Evolutionary conservation across 768 basidiomycete species (phyloP), one percentile per base, ranked within the genome.

Genomic region (Neoboletus brunneissimus): DNA sequence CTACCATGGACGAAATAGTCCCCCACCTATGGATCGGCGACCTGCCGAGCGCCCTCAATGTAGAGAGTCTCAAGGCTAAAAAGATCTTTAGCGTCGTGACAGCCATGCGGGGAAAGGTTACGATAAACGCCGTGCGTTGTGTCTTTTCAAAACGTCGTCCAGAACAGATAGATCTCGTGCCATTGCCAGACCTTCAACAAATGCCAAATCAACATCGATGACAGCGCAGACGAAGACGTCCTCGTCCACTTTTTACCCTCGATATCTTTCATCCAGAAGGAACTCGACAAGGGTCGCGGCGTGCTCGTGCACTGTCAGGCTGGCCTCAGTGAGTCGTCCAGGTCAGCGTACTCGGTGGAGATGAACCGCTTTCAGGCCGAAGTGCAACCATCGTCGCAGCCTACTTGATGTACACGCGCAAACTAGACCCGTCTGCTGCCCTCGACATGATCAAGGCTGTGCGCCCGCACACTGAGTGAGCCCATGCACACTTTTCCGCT

Each of bases 261-360:
- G 3, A 91, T 94, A 53, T 82, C 86, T 5, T 94, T 94, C 74
- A 94, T 97, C 44, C 80, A 89, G 59, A 79, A 81, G 13, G 89
- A 94, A 62, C 72, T 94, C 3, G 81, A 86, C 68, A 89, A 88
- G 64, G 85, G 81, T 0, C 75, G 86, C 31, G 87, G 88, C 1
- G 87, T 98, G 2, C 75, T 96, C 20, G 89, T 97, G 0, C 94
- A 97, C 71, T 96, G 94, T 67, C 87, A 91, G 55, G 92, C 91
- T 23, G 94, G 94, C 25, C 79, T 92, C 72, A 92, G 91, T 91
- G 72, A 69, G 89, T 81, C 47, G 6, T 51, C 44, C 13, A 22
- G 13, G 27, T 50, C 18, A 43, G 4, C 52, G 4, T 22, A 18
- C 49, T 46, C 25, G 23, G 46, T 16, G 40, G 59, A 45, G 49